phyloP scores from a whole-genome alignment of 2,329 filamentous ascomycete species.

The Colletotrichum theobromicola region DNA sequence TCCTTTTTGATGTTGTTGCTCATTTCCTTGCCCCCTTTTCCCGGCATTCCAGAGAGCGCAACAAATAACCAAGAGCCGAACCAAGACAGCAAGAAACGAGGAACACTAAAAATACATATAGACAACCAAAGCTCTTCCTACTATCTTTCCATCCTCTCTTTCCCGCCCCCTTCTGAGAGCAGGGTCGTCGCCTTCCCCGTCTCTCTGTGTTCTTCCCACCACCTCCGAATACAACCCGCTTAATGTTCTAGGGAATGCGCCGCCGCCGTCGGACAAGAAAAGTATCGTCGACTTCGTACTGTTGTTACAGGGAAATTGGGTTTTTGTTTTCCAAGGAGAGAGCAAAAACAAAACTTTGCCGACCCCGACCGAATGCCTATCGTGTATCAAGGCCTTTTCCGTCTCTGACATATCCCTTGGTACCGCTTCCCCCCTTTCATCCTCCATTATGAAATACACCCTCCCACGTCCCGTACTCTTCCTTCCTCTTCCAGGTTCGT shows the following conservation, averaged over 20 bases:
- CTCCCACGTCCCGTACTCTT: not conserved
- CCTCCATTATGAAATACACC: constrained; percentile 8
- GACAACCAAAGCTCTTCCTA: not conserved
- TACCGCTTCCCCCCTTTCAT: not conserved
- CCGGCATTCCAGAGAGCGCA: not conserved
- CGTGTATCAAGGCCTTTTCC: not conserved
- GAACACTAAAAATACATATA: constrained; percentile 21
- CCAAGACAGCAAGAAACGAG: not conserved
- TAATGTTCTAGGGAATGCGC: constrained; percentile 8
- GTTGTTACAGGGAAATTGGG: constrained; percentile 14
- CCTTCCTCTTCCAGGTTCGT: not conserved
- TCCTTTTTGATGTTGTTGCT: constrained; percentile 2
- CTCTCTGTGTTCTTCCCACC: not conserved
- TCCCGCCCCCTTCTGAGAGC: not conserved
- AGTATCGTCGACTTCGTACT: constrained; percentile 16
- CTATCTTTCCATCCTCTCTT: not conserved
- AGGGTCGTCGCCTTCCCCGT: not conserved
- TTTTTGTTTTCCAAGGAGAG: not conserved
- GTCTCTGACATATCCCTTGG: not conserved
- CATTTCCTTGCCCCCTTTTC: not conserved
- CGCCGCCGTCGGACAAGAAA: not conserved
- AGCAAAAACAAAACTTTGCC: not conserved
- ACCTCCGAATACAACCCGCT: not conserved
- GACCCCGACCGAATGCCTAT: not conserved
- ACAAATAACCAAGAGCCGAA: not conserved